Evolutionary conservation across 2,329 filamentous ascomycete genomes (phyloP).

Genomic region (Pseudofabraea citricarpa): DNA sequence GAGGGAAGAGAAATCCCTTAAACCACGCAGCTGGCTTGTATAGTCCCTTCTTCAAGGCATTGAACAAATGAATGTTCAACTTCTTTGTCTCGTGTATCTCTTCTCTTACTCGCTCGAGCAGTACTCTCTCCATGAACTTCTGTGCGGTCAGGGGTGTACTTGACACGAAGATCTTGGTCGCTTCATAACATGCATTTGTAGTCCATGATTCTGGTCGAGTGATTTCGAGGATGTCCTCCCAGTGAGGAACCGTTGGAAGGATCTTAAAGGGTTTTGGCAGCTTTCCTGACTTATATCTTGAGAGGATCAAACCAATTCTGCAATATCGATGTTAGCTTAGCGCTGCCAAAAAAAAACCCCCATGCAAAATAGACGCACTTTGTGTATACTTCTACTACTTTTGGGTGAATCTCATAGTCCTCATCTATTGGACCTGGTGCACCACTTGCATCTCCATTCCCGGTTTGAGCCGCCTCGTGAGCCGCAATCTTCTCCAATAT

Average conservation of each 20-base stretch:
- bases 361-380: slow-evolving; percentile 50
- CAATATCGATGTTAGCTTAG: slow-evolving; percentile 7
- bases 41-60: slow-evolving; percentile 82
- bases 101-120: slow-evolving; percentile 86
- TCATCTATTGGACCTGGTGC: slow-evolving; percentile 55
- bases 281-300: slow-evolving; percentile 92
- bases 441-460: slow-evolving; percentile 19
- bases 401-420: slow-evolving; percentile 79
- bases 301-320: slow-evolving; percentile 81
- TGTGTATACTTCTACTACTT: slow-evolving; percentile 90
- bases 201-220: slow-evolving; percentile 76
- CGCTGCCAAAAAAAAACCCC: neutral
- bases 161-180: slow-evolving; percentile 88
- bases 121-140: slow-evolving; percentile 78
- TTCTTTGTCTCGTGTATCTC: slow-evolving; percentile 94
- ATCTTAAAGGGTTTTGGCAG: slow-evolving; percentile 98
- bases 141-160: slow-evolving; percentile 75
- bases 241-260: slow-evolving; percentile 84
- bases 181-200: slow-evolving; percentile 78
- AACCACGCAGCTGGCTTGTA: slow-evolving; percentile 97
- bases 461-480: slow-evolving; percentile 68
- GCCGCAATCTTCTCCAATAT: slow-evolving; percentile 93
- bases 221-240: slow-evolving; percentile 81
- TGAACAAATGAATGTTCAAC: slow-evolving; percentile 92
- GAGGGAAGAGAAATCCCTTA: slow-evolving; percentile 90